These are phyloP conservation scores for Tulasnella sp. DNA, from an alignment of 768 basidiomycete species.

Conservation along the genomic window DNA sequence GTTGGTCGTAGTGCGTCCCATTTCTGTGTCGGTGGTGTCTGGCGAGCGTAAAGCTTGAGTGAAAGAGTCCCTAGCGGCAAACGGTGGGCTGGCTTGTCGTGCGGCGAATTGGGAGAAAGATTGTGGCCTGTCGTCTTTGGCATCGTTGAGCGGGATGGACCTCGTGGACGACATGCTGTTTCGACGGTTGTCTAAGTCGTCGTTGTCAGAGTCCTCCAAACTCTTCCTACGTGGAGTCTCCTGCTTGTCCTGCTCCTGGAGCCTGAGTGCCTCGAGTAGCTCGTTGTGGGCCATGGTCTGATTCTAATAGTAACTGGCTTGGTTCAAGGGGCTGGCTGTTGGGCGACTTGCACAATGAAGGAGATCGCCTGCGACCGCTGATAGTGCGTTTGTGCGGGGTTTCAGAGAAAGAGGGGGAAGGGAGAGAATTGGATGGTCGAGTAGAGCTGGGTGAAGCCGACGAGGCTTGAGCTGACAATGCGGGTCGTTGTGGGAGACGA, in stretches of 20 bases:
- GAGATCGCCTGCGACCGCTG: not conserved
- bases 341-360: not conserved
- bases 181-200: not conserved
- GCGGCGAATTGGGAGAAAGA: not conserved
- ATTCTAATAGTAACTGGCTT: not conserved
- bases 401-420: not conserved
- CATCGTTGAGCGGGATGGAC: slow-evolving; percentile 1
- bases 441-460: not conserved
- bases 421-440: not conserved
- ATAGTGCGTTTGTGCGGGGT: not conserved
- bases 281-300: slow-evolving; percentile 8
- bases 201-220: not conserved
- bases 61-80: not conserved
- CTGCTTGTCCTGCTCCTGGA: not conserved
- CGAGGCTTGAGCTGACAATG: not conserved
- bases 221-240: not conserved
- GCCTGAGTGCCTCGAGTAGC: not conserved
- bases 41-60: not conserved
- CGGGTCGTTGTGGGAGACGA: not conserved
- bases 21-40: not conserved
- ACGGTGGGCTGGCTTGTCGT: not conserved
- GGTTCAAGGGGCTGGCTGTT: not conserved
- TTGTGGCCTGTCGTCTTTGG: not conserved
- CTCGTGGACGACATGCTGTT: not conserved
- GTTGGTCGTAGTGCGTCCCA: not conserved